These are phyloP conservation scores for Penicillium atrosanguineum DNA, from an alignment of 495 filamentous ascomycete genomes.

Conservation along the genomic window DNA sequence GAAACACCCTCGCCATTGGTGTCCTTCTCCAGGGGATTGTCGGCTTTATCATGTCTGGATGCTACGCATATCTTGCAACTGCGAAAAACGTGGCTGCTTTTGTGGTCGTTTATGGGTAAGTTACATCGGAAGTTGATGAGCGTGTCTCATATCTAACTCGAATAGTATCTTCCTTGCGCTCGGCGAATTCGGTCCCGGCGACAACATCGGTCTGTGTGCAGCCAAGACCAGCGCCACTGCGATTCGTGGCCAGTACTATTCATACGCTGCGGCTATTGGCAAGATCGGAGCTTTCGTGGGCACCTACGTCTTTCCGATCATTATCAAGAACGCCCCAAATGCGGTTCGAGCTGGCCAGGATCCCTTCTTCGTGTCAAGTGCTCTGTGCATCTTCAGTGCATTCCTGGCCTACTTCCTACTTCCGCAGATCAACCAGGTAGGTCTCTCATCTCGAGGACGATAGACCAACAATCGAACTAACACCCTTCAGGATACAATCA, in stretches of 20 bases:
- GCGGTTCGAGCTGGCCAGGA: constrained; percentile 64
- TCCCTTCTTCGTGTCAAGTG: constrained; percentile 72
- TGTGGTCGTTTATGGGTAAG: constrained; percentile 66
- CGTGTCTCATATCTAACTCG: neutral
- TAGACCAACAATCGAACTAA: neutral
- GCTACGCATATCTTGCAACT: constrained; percentile 62
- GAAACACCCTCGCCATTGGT: constrained; percentile 63
- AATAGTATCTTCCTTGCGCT: constrained; percentile 74
- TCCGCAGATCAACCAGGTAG: constrained; percentile 64
- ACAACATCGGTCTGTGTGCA: constrained; percentile 87
- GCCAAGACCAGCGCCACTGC: constrained; percentile 85
- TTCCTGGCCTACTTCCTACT: constrained; percentile 56
- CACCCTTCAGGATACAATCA: constrained; percentile 58
- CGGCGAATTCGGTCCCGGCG: constrained; percentile 82
- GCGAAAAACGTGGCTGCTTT: constrained; percentile 69
- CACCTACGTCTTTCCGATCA: constrained; percentile 73
- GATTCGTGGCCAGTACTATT: constrained; percentile 89
- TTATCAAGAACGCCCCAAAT: constrained; percentile 63
- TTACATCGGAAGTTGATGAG: neutral
- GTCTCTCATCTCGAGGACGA: neutral
- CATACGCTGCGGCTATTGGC: constrained; percentile 77
- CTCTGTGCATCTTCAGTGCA: constrained; percentile 62
- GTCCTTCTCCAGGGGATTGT: constrained; percentile 70
- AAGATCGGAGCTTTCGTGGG: constrained; percentile 94
- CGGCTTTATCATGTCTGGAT: constrained; percentile 83